Conservation (phyloP, 2,329 filamentous ascomycete species). For the Cadophora sp. region DNA sequence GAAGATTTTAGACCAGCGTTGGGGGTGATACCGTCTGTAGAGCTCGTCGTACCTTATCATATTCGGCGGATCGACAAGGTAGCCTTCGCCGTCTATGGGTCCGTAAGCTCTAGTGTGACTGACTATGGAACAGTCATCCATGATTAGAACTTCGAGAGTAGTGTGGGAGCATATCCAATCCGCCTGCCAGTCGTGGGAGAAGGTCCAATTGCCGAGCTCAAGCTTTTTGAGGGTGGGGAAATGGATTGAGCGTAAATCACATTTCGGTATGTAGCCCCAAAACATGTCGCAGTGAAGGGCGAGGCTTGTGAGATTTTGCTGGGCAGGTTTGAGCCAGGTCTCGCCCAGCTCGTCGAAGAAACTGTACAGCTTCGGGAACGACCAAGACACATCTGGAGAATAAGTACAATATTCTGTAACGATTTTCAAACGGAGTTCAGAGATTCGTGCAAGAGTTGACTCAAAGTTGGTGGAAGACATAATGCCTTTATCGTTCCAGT, state of each 20-base stretch:
- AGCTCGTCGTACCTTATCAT: too few species aligned
- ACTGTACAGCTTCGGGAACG: slow-evolving; percentile 5
- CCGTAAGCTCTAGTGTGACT: slow-evolving; percentile 7
- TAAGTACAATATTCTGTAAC: slow-evolving; percentile 15
- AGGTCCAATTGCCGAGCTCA: slow-evolving; percentile 26
- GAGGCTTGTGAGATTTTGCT: slow-evolving; percentile 19
- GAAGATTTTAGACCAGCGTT: slow-evolving; percentile 6
- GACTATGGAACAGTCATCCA: slow-evolving; percentile 19
- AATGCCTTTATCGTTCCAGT: slow-evolving; percentile 15
- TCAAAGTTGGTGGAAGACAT: slow-evolving; percentile 7
- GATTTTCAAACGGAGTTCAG: slow-evolving; percentile 17
- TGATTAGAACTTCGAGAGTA: slow-evolving; percentile 10
- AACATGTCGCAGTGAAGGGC: slow-evolving; percentile 14
- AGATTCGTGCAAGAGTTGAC: slow-evolving; percentile 2
- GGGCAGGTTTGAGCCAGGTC: slow-evolving; percentile 21
- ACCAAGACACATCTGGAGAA: background rate
- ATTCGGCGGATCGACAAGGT: background rate
- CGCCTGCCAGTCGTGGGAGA: slow-evolving; percentile 26
- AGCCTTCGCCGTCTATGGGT: slow-evolving; percentile 5
- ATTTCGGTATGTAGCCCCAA: slow-evolving; percentile 27
- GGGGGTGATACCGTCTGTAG: background rate
- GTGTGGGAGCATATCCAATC: slow-evolving; percentile 27
- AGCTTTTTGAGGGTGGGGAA: slow-evolving; percentile 25
- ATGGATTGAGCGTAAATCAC: slow-evolving; percentile 17
- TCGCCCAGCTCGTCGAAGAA: slow-evolving; percentile 24